Evolutionary conservation across 139 green algal genomes (phyloP), one percentile per base, ranked within the genome.

Genomic region (Volvox reticuliferus): DNA sequence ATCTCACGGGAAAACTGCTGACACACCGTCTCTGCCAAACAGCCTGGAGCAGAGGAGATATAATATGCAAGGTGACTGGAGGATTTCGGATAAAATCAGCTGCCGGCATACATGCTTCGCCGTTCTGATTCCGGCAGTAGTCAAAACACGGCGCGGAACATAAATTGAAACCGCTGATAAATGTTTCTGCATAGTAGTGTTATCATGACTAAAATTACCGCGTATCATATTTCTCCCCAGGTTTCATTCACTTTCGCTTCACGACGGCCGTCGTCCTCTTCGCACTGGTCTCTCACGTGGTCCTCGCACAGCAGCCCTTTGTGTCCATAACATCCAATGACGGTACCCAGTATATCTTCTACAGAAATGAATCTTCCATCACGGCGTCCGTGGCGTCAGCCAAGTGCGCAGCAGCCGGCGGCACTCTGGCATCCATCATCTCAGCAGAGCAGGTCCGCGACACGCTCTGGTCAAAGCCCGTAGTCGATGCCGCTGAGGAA

Each of bases 341-440:
- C 21, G 86, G 86, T 17, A 71, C 32, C 44, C 37, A 36, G 0
- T 76, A 90, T 76, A 32, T 18, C 73, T 90, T 82, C 30, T 76
- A 76, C 21, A 73, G 86, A 22, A 76, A 50, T 22, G 50, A 26
- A 2, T 24, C 61, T 12, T 55, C 86, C 0, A 28, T 90, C 1
- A 37, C 86, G 0, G 50, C 86, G 0, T 50, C 21, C 19, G 55
- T 20, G 2, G 87, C 87, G 1, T 26, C 61, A 0, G 87, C 76
- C 2, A 22, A 20, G 0, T 91, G 87, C 75, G 33, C 24, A 2
- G 87, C 61, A 1, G 12, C 21, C 2, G 87, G 87, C 35, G 61
- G 61, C 32, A 19, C 44, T n/a, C 87, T 91, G 0, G 76, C 73
- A 0, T 44, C 28, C 24, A 19, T 91, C 2, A 32, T 13, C 1